Conservation (phyloP, 495 filamentous ascomycete species). For the Pyrenula aspistea region DNA sequence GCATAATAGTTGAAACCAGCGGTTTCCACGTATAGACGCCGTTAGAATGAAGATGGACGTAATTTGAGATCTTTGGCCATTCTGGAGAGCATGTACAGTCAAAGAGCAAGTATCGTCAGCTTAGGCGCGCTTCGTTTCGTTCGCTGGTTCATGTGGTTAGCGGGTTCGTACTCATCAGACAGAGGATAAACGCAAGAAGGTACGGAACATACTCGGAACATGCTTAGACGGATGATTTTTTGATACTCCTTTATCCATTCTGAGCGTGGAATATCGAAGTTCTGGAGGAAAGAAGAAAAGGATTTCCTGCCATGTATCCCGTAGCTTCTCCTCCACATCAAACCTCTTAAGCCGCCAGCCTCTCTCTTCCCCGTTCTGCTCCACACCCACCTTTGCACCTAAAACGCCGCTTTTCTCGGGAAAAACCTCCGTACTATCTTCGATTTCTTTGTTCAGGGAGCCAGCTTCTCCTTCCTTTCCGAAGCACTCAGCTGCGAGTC, state of each 20-base stretch:
- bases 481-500: neutral
- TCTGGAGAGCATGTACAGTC: no score
- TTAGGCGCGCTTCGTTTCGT: no score
- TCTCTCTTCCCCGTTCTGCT: neutral
- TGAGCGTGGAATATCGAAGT: neutral
- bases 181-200: neutral
- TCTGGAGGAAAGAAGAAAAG: neutral
- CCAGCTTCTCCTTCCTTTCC: neutral
- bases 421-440: neutral
- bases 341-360: neutral
- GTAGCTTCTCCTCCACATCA: neutral
- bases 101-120: no score
- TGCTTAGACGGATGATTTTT: neutral
- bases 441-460: neutral
- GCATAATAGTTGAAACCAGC: no score
- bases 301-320: neutral
- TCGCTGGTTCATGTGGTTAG: neutral
- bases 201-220: neutral
- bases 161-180: neutral
- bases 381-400: neutral
- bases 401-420: neutral
- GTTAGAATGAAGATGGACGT: no score
- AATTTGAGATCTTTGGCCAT: no score
- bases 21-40: no score
- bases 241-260: neutral